Base-by-base conservation (phyloP, 495 filamentous ascomycete genomes). In the Tuber umbilicatum region DNA sequence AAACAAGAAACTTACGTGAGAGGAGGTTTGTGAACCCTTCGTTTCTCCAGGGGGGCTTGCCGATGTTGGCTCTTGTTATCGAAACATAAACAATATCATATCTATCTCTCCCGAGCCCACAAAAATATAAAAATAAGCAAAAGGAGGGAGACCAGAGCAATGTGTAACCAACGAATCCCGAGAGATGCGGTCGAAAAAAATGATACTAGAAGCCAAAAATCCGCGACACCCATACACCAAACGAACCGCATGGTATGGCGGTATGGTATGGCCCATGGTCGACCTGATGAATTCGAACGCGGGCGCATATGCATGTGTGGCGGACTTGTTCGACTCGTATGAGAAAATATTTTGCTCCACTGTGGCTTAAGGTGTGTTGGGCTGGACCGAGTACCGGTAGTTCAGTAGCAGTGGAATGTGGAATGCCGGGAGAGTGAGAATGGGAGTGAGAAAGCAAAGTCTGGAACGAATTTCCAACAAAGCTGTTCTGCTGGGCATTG, bases 1-100 rank as follows among this genome's bases (percentile, higher is more conserved):
- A 64, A 64, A 64, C 55, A 64, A 64, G 55, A 64, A 64, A 35
- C 27, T 64, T 64, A 64, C 55, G 55, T 64, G 55, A 64, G 55
- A 64, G 47, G 4, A 64, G 55, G 55, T 35, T 64, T 27, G 55
- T 64, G 55, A 12, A 64, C 10, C 55, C 14, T 64, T 64, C 55
- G 55, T 64, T 64, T 64, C 55, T 17, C 55, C 55, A 19, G 31
- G 16, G 55, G 55, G 27, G 55, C 55, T 64, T 64, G 55, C 55
- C 31, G 1, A 35, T 64, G 55, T 64, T 64, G 55, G 55, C 55
- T 64, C 55, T 10, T 31, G 55, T 64, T 64, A 64, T 64, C 55
- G 55, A 35, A 64, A 64, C 55, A 64, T 35, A 64, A 64, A 64
- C 55, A 17, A 64, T 12, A 64, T 64, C 55, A 5, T 14, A 64